Conservation (phyloP, 2,329 filamentous ascomycete species). For the Talaromyces rugulosus region DNA sequence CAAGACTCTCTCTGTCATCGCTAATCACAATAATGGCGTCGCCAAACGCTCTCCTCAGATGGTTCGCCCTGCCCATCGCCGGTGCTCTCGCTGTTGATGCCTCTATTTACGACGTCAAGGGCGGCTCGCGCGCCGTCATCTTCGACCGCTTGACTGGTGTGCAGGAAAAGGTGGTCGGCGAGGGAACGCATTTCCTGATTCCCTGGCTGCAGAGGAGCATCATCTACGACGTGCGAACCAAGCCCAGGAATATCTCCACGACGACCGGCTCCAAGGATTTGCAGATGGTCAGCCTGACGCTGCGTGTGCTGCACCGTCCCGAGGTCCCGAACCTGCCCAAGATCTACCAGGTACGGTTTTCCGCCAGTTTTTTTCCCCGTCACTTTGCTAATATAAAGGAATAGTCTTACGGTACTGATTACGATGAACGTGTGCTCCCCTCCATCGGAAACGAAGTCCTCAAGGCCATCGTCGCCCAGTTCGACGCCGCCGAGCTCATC, state of each 20-base stretch:
- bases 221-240: conserved; percentile 94
- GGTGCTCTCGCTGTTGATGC: conserved; percentile 66
- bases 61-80: conserved; percentile 68
- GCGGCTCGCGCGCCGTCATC: conserved; percentile 91
- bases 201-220: conserved; percentile 95
- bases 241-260: conserved; percentile 94
- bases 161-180: conserved; percentile 85
- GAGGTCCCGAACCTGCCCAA: conserved; percentile 89
- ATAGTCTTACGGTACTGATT: conserved; percentile 93
- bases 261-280: conserved; percentile 98
- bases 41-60: conserved; percentile 30
- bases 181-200: conserved; percentile 94
- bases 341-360: conserved; percentile 82
- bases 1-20: conserved; percentile 9
- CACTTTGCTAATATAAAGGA: not conserved
- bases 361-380: not conserved
- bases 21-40: conserved; percentile 44
- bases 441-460: conserved; percentile 99
- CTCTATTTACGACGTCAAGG: conserved; percentile 94
- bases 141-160: conserved; percentile 93
- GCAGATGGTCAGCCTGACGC: conserved; percentile 98
- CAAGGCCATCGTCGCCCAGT: conserved; percentile 97
- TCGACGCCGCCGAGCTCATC: conserved; percentile 97
- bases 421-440: conserved; percentile 96
- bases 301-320: conserved; percentile 90